Conservation (phyloP, 169 alveolate genomes). For the Cyclospora cayetanensis region DNA sequence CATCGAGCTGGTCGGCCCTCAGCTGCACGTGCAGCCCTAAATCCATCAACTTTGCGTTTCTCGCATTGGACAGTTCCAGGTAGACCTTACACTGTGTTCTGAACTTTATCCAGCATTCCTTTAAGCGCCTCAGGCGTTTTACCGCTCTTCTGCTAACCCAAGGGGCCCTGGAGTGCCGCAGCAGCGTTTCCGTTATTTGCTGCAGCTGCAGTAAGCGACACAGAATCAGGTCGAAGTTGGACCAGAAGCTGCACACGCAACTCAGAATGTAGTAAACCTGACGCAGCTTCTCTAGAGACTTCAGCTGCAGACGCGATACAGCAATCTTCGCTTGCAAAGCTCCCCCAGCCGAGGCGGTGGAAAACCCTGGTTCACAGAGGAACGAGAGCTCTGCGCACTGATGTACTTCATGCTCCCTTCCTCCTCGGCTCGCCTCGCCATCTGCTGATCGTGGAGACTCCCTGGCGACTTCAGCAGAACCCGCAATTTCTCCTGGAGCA, state of each 20-base stretch:
- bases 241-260: slow-evolving; percentile 22
- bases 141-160: neutral
- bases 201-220: slow-evolving; percentile 52
- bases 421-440: neutral
- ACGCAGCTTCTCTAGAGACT: slow-evolving; percentile 25
- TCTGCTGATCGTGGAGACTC: neutral
- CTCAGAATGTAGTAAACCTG: neutral
- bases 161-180: neutral
- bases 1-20: slow-evolving; percentile 49
- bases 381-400: neutral
- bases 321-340: neutral
- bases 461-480: neutral
- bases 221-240: slow-evolving; percentile 26
- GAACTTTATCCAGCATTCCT: neutral
- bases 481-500: neutral
- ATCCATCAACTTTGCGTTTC: slow-evolving; percentile 15
- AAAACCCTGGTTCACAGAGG: neutral
- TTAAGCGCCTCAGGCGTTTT: neutral
- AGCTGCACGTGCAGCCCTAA: neutral
- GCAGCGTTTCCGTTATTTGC: slow-evolving; percentile 26
- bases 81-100: slow-evolving; percentile 39
- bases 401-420: neutral
- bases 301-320: neutral
- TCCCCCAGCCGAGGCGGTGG: neutral
- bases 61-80: neutral